Evolutionary conservation across 2,329 filamentous ascomycete genomes (phyloP).

Genomic region (Torrubiellomyces zombiae): DNA sequence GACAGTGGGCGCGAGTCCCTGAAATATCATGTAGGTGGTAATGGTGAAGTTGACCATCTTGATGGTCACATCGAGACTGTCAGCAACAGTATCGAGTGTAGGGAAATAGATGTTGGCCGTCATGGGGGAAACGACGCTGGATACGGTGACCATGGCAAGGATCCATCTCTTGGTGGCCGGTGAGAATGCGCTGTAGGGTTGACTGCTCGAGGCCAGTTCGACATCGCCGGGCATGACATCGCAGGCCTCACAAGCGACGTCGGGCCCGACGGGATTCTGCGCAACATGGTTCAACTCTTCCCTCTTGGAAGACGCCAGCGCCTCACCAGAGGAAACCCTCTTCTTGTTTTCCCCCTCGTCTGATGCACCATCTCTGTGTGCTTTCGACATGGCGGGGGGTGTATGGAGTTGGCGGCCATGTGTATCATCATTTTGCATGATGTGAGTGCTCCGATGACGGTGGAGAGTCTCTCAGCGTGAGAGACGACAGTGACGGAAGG

Average conservation of each 20-base stretch:
- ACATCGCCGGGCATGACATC: slow-evolving; percentile 2
- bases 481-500: too few species aligned
- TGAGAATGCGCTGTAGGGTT: slow-evolving; percentile 14
- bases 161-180: slow-evolving; percentile 31
- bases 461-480: too few species aligned
- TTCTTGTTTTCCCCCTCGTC: too few species aligned
- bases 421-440: too few species aligned
- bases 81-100: slow-evolving; percentile 21
- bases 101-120: slow-evolving; percentile 42
- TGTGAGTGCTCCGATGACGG: too few species aligned
- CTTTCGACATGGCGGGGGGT: too few species aligned
- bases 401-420: too few species aligned
- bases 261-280: neutral
- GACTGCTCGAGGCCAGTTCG: slow-evolving; percentile 9
- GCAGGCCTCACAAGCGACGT: neutral
- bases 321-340: too few species aligned
- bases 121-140: slow-evolving; percentile 39
- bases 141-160: slow-evolving; percentile 31
- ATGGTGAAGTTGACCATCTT: slow-evolving; percentile 30
- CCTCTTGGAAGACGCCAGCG: too few species aligned
- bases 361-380: too few species aligned
- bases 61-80: slow-evolving; percentile 21
- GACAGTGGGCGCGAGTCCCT: slow-evolving; percentile 43
- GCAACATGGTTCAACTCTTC: too few species aligned
- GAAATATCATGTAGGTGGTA: slow-evolving; percentile 48